A percentile compares a stretch with the other conserved stretches of the same genome.
These are phyloP conservation scores for Erucastrum elatum DNA, from an alignment of 345 rosid species.

Conservation along the genomic window DNA sequence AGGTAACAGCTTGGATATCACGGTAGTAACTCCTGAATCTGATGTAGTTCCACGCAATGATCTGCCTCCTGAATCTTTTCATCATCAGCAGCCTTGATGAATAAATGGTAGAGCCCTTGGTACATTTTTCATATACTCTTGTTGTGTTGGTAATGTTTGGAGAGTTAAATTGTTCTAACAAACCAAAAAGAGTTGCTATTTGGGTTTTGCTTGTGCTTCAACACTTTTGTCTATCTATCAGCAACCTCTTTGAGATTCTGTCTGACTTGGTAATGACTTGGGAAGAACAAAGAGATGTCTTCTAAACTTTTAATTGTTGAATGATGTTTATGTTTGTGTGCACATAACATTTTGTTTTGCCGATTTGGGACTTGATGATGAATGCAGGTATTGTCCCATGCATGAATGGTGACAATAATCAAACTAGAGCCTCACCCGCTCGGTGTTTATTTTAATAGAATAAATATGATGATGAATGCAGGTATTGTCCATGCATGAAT, in stretches of 20 bases:
- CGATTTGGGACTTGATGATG: neutral
- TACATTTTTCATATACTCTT: slow-evolving; percentile 25
- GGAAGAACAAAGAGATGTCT: slow-evolving; percentile 15
- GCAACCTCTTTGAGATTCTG: slow-evolving; percentile 12
- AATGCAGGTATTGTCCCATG: neutral
- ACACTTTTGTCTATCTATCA: slow-evolving; percentile 15
- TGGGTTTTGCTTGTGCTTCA: slow-evolving; percentile 19
- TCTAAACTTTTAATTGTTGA: neutral
- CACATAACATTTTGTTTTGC: neutral
- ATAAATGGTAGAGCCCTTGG: slow-evolving; percentile 19
- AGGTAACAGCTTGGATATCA: slow-evolving; percentile 72
- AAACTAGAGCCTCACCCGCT: no score
- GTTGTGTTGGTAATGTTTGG: slow-evolving; percentile 19
- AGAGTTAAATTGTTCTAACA: slow-evolving; percentile 29
- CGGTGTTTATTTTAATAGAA: no score
- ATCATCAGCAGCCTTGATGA: slow-evolving; percentile 70
- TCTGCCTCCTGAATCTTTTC: slow-evolving; percentile 44
- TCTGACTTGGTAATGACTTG: slow-evolving; percentile 26
- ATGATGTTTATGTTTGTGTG: slow-evolving; percentile 9
- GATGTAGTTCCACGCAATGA: slow-evolving; percentile 49
- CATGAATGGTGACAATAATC: neutral
- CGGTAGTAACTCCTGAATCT: slow-evolving; percentile 58
- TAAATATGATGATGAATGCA: no score
- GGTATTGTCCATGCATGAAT: no score
- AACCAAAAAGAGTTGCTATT: neutral